Conservation (phyloP, 2,329 filamentous ascomycete genomes). For the Neofusicoccum umdonicola region DNA sequence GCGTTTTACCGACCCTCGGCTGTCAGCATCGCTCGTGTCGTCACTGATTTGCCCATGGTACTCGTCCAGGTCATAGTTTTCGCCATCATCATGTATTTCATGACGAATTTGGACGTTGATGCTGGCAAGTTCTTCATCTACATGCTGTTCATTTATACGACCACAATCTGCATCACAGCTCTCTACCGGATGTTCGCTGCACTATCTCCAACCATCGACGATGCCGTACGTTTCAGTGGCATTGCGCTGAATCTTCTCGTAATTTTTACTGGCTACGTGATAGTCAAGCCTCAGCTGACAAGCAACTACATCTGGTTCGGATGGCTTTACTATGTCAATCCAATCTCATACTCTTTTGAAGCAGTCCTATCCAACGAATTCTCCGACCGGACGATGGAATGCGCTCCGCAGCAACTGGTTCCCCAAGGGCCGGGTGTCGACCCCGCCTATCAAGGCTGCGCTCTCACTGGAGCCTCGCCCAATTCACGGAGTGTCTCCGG, state of each 20-base stretch:
- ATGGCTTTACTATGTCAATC: conserved; percentile 45
- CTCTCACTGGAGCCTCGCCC: conserved; percentile 56
- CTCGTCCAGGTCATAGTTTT: conserved; percentile 60
- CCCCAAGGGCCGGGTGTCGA: conserved; percentile 58
- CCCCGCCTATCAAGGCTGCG: conserved; percentile 60
- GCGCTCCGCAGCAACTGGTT: conserved; percentile 58
- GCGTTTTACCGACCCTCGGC: conserved; percentile 70
- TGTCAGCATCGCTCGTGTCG: conserved; percentile 59
- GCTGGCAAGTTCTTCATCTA: conserved; percentile 66
- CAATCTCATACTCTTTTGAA: conserved; percentile 62
- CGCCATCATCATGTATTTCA: conserved; percentile 63
- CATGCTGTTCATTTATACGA: conserved; percentile 63
- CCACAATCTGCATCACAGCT: conserved; percentile 60
- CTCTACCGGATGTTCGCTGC: conserved; percentile 67
- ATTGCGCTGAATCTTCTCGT: conserved; percentile 61
- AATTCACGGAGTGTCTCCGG: conserved; percentile 54
- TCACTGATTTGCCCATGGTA: conserved; percentile 63
- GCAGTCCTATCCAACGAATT: conserved; percentile 68
- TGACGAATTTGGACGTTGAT: conserved; percentile 57
- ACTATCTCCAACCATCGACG: conserved; percentile 62
- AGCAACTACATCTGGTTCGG: conserved; percentile 64
- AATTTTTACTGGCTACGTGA: conserved; percentile 67
- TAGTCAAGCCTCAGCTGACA: conserved; percentile 61
- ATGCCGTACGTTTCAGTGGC: conserved; percentile 64
- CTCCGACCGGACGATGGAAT: conserved; percentile 55